Evolutionary conservation across 371 early-diverging fungal species (phyloP), one percentile per base, ranked within the genome.

Genomic region (Haplosporangium sp.): DNA sequence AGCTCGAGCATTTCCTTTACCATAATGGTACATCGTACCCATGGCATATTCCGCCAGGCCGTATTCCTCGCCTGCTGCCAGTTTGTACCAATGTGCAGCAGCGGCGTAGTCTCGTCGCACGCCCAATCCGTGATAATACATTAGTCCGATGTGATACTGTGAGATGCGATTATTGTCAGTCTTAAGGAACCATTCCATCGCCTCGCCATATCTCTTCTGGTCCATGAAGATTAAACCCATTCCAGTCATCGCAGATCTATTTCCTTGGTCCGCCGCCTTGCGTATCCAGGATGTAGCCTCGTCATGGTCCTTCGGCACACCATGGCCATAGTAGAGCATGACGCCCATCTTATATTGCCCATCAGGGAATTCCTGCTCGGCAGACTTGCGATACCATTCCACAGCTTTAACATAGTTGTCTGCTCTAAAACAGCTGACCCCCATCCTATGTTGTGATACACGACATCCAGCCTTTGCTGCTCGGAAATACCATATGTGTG

Each of bases 41-140:
- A 62, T 18, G 1, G 43, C 45, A 47, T 12, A 62, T 21, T 8
- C 43, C 5, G 62, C 53, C 14, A 29, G 23, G 20, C 45, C 29
- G 23, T 10, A 42, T 45, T 14, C 9, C 20, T 23, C 14, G 16
- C 54, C 37, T 0, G 45, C 55, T 42, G 86, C 65, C 53, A 63
- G 69, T 18, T 43, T 43, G 66, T 70, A 83, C 81, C 81, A 85
- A 18, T 79, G 43, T 21, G 64, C 47, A 13, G 86, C 82, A 40
- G 68, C 56, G 21, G 18, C 18, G 38, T 37, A 59, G 55, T 85
- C 69, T 13, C 54, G 59, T 0, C 11, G 23, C 20, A 60, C 70
- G 12, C 84, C 83, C 18, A 13, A 71, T 37, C 62, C 92, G 48
- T 87, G 81, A 14, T 84, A 81, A 10, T 85, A 72, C 83, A 86